phyloP scores from a whole-genome alignment of 2,329 filamentous ascomycete genomes.

The Cephalotrichum gorgonifer region DNA sequence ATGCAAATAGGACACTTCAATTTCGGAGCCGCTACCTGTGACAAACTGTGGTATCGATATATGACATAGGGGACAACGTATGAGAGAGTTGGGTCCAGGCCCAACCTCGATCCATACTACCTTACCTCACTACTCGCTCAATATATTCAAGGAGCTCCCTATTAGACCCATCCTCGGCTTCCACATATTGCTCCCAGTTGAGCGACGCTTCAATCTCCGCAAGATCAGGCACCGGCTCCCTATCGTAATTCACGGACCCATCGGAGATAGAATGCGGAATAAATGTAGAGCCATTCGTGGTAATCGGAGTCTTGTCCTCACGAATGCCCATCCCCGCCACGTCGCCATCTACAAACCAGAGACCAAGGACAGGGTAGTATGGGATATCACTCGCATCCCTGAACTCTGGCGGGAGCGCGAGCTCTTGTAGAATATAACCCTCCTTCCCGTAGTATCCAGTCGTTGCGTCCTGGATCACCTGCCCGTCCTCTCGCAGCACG shows the following conservation, averaged over 20 bases:
- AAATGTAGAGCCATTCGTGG: background rate
- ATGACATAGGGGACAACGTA: too few species aligned
- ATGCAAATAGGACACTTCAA: too few species aligned
- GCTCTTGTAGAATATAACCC: background rate
- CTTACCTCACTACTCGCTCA: too few species aligned
- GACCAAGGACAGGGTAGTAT: background rate
- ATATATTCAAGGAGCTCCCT: too few species aligned
- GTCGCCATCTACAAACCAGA: background rate
- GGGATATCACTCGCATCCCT: background rate
- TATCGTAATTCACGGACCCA: background rate
- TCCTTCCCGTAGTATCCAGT: background rate
- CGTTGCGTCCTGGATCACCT: background rate
- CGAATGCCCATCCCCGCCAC: background rate
- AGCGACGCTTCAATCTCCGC: background rate
- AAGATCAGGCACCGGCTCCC: background rate
- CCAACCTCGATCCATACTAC: too few species aligned
- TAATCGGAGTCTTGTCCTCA: background rate
- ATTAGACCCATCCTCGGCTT: too few species aligned
- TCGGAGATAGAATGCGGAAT: background rate
- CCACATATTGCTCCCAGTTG: too few species aligned
- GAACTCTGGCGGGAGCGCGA: background rate
- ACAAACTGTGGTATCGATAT: too few species aligned
- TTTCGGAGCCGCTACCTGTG: too few species aligned
- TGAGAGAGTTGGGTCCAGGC: too few species aligned
- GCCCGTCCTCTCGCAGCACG: background rate